These are phyloP conservation scores for Inonotus obliquus DNA, from an alignment of 1,284 basidiomycete species.

Conservation along the genomic window DNA sequence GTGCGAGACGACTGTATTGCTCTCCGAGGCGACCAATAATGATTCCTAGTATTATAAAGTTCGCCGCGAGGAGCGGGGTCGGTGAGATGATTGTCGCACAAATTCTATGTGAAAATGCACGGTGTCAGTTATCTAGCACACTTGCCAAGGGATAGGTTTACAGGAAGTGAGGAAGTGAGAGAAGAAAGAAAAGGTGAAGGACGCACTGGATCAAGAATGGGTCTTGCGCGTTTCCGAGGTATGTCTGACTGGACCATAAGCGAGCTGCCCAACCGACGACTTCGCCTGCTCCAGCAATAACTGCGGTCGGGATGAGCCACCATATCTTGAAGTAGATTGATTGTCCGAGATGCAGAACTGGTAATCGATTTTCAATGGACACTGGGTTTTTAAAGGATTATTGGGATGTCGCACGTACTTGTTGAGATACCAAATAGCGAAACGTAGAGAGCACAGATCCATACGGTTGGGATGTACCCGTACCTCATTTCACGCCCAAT, in stretches of 20 bases:
- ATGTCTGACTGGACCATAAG: constrained; percentile 30
- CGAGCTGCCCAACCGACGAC: constrained; percentile 38
- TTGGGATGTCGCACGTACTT: constrained; percentile 1
- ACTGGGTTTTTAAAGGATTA: not conserved
- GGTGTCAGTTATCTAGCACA: too few relatives aligned
- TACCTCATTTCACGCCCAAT: too few relatives aligned
- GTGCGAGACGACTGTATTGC: too few relatives aligned
- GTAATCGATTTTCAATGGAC: not conserved
- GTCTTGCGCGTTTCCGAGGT: constrained; percentile 19
- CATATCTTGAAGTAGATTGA: constrained; percentile 32
- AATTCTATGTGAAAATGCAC: too few relatives aligned
- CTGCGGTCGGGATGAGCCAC: constrained; percentile 36
- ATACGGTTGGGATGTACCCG: constrained; percentile 29
- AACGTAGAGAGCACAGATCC: constrained; percentile 27
- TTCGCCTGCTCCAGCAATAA: constrained; percentile 35
- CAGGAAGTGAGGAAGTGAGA: too few relatives aligned
- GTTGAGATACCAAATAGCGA: constrained; percentile 13
- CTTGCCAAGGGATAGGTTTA: too few relatives aligned
- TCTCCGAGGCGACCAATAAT: too few relatives aligned
- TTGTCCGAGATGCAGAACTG: constrained; percentile 34
- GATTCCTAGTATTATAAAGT: too few relatives aligned
- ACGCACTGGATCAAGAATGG: constrained; percentile 48
- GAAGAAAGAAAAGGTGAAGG: too few relatives aligned
- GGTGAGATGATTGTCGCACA: too few relatives aligned
- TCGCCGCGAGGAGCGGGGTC: too few relatives aligned